phyloP scores from a whole-genome alignment of 176 grass and related monocot species.

The Typha latifolia region DNA sequence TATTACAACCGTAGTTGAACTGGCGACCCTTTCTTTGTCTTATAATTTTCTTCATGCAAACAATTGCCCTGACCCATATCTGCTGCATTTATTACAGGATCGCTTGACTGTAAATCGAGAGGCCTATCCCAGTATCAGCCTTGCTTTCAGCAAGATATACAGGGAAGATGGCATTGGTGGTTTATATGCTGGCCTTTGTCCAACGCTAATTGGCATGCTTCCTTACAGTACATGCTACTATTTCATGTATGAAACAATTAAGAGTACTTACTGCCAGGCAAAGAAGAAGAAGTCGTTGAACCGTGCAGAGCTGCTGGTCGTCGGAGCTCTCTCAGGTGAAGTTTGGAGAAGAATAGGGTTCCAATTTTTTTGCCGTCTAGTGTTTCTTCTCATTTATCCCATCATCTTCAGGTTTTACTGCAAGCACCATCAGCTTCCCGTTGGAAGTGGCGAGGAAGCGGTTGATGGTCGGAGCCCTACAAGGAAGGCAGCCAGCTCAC shows the following conservation, averaged over 20 bases:
- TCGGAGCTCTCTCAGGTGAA: conserved; percentile 75
- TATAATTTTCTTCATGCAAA: no score
- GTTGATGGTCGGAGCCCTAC: conserved; percentile 69
- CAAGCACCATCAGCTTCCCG: conserved; percentile 88
- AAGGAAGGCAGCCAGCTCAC: conserved; percentile 57
- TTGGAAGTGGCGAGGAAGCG: conserved; percentile 88
- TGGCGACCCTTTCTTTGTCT: no score
- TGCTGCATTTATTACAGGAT: conserved; percentile 31
- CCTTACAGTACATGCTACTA: conserved; percentile 96
- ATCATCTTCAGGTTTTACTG: conserved; percentile 43
- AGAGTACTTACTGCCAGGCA: conserved; percentile 48
- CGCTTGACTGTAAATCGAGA: conserved; percentile 45
- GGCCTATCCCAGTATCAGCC: conserved; percentile 59
- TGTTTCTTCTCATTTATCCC: no score
- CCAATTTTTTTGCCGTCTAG: not conserved
- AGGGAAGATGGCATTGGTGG: conserved; percentile 41
- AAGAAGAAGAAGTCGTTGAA: conserved; percentile 49
- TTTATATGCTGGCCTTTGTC: conserved; percentile 71
- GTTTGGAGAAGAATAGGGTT: not conserved
- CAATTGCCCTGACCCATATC: no score
- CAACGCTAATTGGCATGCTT: conserved; percentile 75
- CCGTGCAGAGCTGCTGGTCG: conserved; percentile 56
- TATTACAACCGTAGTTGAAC: no score
- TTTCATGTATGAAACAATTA: conserved; percentile 87
- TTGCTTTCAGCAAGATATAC: conserved; percentile 57